Percentiles rank a stretch among this genome's conserved stretches.
These are phyloP conservation scores for Coemansia sp. DNA, from an alignment of 192 early-diverging fungal species.

Conservation along the genomic window DNA sequence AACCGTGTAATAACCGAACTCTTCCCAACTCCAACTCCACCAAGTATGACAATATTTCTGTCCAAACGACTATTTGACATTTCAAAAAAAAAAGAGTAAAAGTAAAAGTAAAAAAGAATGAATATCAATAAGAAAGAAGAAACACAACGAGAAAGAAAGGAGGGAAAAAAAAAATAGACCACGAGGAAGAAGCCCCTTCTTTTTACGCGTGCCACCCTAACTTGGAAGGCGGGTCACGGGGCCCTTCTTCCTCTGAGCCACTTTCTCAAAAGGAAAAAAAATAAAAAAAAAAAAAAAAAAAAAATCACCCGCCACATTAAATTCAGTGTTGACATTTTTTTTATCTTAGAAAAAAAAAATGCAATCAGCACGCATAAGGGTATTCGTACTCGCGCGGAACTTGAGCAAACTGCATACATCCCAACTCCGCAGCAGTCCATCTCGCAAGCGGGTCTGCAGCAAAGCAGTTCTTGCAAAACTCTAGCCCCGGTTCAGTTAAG, in stretches of 20 bases:
- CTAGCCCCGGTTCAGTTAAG: slow-evolving; percentile 66
- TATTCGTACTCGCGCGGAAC: slow-evolving; percentile 49
- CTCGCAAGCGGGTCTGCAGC: slow-evolving; percentile 73
- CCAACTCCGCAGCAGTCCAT: slow-evolving; percentile 74
- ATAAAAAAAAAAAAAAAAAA: background rate
- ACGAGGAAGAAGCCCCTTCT: slow-evolving; percentile 2
- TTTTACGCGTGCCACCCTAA: slow-evolving; percentile 3
- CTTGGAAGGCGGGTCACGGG: background rate
- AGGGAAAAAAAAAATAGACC: background rate
- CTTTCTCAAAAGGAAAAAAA: background rate
- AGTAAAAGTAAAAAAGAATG: slow-evolving; percentile 7
- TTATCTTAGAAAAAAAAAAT: background rate
- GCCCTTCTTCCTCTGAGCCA: background rate
- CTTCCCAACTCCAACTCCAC: slow-evolving; percentile 61
- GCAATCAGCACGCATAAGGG: slow-evolving; percentile 21
- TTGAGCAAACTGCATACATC: slow-evolving; percentile 72
- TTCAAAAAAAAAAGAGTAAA: slow-evolving; percentile 9
- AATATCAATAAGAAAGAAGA: background rate
- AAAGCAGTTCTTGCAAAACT: slow-evolving; percentile 80
- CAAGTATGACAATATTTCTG: slow-evolving; percentile 48
- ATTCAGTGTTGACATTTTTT: background rate
- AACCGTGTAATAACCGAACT: slow-evolving; percentile 93
- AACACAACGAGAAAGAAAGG: background rate
- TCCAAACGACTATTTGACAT: slow-evolving; percentile 31
- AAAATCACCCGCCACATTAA: background rate